Evolutionary conservation across 805 yeast species (phyloP).

Genomic region (Zygotorulaspora danielsina): DNA sequence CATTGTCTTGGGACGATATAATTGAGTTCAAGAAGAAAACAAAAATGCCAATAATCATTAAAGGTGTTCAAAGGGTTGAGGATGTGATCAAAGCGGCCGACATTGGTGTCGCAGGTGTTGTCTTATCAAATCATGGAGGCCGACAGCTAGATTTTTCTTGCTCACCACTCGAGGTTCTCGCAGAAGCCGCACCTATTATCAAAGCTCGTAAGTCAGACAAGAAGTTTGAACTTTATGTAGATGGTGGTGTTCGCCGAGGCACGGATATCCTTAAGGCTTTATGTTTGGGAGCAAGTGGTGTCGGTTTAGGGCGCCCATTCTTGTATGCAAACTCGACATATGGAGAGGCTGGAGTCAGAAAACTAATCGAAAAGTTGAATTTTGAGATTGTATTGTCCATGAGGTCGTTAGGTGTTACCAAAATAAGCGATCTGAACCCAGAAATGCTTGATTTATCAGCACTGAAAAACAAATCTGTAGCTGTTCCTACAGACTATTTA

Average conservation of each 20-base stretch:
- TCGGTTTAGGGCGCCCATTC: constrained; percentile 66
- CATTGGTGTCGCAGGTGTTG: constrained; percentile 71
- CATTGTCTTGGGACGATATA: constrained; percentile 62
- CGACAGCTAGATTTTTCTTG: constrained; percentile 79
- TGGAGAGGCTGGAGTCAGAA: constrained; percentile 61
- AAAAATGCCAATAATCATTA: constrained; percentile 62
- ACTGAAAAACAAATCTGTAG: constrained; percentile 39
- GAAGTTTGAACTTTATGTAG: constrained; percentile 55
- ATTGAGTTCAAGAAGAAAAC: constrained; percentile 52
- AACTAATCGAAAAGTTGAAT: constrained; percentile 56
- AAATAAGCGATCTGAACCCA: constrained; percentile 55
- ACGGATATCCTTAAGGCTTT: constrained; percentile 63
- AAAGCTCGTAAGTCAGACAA: constrained; percentile 43
- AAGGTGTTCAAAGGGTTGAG: constrained; percentile 81
- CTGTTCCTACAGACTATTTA: constrained; percentile 53
- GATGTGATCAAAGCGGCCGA: constrained; percentile 73
- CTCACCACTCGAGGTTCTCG: constrained; percentile 71
- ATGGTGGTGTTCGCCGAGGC: constrained; percentile 69
- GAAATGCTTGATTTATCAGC: constrained; percentile 55
- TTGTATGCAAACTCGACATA: constrained; percentile 59
- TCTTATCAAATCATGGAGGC: constrained; percentile 86
- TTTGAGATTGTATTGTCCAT: constrained; percentile 72
- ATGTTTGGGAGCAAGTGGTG: constrained; percentile 67
- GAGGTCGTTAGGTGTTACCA: constrained; percentile 72
- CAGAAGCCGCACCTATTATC: constrained; percentile 58